These are phyloP conservation scores for Rhododendron griersonianum DNA, from an alignment of 148 eudicot genomes.

Conservation along the genomic window DNA sequence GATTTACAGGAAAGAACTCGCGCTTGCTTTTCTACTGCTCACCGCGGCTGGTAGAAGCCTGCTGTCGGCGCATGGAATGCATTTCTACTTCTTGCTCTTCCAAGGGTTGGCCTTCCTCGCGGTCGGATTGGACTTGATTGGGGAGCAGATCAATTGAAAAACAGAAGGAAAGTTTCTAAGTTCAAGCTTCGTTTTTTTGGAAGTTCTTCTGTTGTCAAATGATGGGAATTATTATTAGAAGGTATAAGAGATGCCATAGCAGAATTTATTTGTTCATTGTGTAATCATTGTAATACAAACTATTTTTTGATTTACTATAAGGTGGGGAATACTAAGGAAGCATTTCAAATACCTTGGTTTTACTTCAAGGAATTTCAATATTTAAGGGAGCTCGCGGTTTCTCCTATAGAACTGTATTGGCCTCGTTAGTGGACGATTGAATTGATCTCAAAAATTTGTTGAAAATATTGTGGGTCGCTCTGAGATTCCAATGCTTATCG, in stretches of 20 bases:
- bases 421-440: neutral
- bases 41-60: slow-evolving; percentile 63
- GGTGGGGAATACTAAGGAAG: neutral
- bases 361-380: neutral
- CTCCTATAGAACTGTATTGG: neutral
- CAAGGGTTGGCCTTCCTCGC: slow-evolving; percentile 59
- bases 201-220: neutral
- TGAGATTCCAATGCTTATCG: neutral
- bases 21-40: slow-evolving; percentile 55
- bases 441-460: neutral
- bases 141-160: slow-evolving; percentile 53
- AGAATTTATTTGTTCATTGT: slow-evolving; percentile 3
- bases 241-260: neutral
- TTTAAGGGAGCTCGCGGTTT: neutral
- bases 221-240: slow-evolving; percentile 16
- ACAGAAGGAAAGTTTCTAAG: neutral
- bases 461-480: neutral
- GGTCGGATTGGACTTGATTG: slow-evolving; percentile 61
- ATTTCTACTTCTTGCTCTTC: slow-evolving; percentile 61
- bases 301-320: neutral
- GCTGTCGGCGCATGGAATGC: slow-evolving; percentile 55
- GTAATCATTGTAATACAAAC: slow-evolving; percentile 6
- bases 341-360: neutral
- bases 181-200: neutral
- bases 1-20: slow-evolving; percentile 51